Evolutionary conservation across 257 asterid species (phyloP).

Genomic region (Nemophila menziesii): DNA sequence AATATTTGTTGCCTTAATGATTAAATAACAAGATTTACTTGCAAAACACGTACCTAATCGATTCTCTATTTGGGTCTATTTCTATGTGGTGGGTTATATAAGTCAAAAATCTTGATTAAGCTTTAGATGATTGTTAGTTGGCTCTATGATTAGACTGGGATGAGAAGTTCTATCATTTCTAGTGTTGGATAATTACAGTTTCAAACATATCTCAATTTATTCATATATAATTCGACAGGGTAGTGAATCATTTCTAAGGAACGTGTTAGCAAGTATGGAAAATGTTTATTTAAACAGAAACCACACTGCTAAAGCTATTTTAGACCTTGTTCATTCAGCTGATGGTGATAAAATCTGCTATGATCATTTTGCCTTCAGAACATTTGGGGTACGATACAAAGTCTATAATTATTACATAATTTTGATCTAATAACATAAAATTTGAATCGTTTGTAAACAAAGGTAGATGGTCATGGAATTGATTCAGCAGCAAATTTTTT

Average conservation of each 20-base stretch:
- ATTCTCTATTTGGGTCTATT: too few relatives aligned
- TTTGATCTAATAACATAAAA: background rate
- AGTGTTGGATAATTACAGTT: background rate
- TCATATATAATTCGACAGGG: slow-evolving; percentile 37
- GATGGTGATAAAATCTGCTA: slow-evolving; percentile 59
- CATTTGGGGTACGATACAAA: slow-evolving; percentile 51
- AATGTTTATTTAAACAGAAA: slow-evolving; percentile 56
- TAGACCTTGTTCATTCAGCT: slow-evolving; percentile 63
- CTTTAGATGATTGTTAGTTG: too few relatives aligned
- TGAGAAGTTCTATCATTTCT: too few relatives aligned
- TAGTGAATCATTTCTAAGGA: slow-evolving; percentile 73
- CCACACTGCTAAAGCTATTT: slow-evolving; percentile 70
- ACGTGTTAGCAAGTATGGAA: slow-evolving; percentile 61
- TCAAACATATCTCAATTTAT: too few relatives aligned
- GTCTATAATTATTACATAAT: background rate
- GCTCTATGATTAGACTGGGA: too few relatives aligned
- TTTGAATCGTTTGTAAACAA: background rate
- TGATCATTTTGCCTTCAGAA: slow-evolving; percentile 85
- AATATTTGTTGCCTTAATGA: too few relatives aligned
- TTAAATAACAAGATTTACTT: too few relatives aligned
- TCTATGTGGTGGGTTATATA: too few relatives aligned
- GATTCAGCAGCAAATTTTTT: slow-evolving; percentile 70
- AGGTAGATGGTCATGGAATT: slow-evolving; percentile 85
- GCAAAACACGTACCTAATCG: too few relatives aligned
- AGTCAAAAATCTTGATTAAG: too few relatives aligned